These are phyloP conservation scores for Kitagawia praeruptora DNA, from an alignment of 129 eudicot genomes.

Conservation along the genomic window DNA sequence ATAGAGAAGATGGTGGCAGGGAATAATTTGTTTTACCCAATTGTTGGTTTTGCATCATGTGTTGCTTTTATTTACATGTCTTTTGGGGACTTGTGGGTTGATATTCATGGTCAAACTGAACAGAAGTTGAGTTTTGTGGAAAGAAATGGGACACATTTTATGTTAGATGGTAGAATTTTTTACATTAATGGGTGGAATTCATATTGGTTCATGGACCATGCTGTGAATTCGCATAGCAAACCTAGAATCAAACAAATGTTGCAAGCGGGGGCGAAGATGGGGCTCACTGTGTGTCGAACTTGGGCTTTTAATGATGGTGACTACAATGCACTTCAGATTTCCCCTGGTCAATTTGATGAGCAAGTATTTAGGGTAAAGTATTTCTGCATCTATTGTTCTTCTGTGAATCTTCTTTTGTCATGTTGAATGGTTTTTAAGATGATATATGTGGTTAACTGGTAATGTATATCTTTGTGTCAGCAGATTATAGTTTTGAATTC, in stretches of 20 bases:
- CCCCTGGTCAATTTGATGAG: slow-evolving; percentile 91
- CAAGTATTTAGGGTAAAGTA: slow-evolving; percentile 57
- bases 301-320: slow-evolving; percentile 99
- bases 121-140: slow-evolving; percentile 66
- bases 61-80: slow-evolving; percentile 66
- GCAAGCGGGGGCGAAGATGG: slow-evolving; percentile 91
- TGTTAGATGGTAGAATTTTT: slow-evolving; percentile 68
- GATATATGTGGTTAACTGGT: background rate
- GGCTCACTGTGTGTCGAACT: slow-evolving; percentile 90
- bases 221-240: slow-evolving; percentile 51
- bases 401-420: background rate
- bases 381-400: background rate
- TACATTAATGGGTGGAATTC: slow-evolving; percentile 97
- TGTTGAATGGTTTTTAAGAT: too few species aligned
- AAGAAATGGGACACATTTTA: slow-evolving; percentile 84
- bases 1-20: slow-evolving; percentile 37
- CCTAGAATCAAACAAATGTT: slow-evolving; percentile 62
- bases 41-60: slow-evolving; percentile 72
- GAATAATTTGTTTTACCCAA: slow-evolving; percentile 66
- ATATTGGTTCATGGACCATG: slow-evolving; percentile 97
- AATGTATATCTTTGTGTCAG: background rate
- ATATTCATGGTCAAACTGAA: slow-evolving; percentile 22
- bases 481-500: background rate
- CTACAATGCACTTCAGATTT: slow-evolving; percentile 87
- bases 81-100: slow-evolving; percentile 68